Conservation (phyloP, 1,139 yeast species). For the Candida tunisiensis region DNA sequence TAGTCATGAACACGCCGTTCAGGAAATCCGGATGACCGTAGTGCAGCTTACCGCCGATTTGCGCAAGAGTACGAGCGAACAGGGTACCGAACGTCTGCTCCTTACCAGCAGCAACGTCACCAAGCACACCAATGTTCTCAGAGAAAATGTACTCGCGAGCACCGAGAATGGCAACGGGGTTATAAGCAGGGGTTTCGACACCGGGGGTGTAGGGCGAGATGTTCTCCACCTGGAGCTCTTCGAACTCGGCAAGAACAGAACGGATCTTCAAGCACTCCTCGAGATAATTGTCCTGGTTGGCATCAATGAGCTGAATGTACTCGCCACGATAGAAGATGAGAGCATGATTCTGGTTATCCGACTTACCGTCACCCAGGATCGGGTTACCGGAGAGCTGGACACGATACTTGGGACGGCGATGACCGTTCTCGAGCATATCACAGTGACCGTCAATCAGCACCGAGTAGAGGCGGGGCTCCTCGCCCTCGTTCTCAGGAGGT, state of each 20-base stretch:
- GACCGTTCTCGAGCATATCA: slow-evolving; percentile 93
- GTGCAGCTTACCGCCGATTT: slow-evolving; percentile 97
- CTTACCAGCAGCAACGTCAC: slow-evolving; percentile 99
- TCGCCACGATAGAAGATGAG: slow-evolving; percentile 97
- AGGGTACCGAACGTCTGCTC: slow-evolving; percentile 99
- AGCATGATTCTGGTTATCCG: slow-evolving; percentile 97
- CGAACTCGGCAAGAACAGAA: slow-evolving; percentile 94
- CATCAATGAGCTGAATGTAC: slow-evolving; percentile 93
- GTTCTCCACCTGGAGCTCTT: slow-evolving; percentile 60
- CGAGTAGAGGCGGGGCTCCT: slow-evolving; percentile 93
- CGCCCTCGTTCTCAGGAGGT: slow-evolving; percentile 79
- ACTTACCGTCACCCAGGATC: slow-evolving; percentile 97
- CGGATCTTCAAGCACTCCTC: slow-evolving; percentile 98
- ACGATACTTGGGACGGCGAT: slow-evolving; percentile 97
- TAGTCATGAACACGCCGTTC: slow-evolving; percentile 85
- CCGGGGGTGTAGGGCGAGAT: slow-evolving; percentile 30
- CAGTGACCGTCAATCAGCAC: slow-evolving; percentile 98
- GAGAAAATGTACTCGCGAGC: slow-evolving; percentile 99
- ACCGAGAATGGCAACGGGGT: slow-evolving; percentile 96
- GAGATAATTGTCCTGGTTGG: slow-evolving; percentile 94
- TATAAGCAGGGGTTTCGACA: slow-evolving; percentile 25
- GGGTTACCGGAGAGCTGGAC: slow-evolving; percentile 98
- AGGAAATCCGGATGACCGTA: slow-evolving; percentile 99
- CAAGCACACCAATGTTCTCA: slow-evolving; percentile 95
- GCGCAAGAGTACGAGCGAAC: slow-evolving; percentile 94